Conservation (phyloP, 805 yeast species). For the Maudiozyma barnettii region DNA sequence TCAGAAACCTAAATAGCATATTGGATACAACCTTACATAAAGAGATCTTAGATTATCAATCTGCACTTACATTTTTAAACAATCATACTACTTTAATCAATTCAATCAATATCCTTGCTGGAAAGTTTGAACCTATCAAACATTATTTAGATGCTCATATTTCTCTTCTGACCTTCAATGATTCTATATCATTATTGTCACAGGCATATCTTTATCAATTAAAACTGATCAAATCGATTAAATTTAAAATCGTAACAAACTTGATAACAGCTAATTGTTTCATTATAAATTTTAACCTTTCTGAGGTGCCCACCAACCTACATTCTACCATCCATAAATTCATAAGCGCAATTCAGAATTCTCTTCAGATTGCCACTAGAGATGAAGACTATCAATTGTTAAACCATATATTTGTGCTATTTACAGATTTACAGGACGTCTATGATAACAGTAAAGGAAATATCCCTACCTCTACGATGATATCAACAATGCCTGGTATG, state of each 20-base stretch:
- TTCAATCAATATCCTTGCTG: neutral
- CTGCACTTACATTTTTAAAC: neutral
- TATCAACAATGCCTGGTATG: neutral
- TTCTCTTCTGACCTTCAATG: neutral
- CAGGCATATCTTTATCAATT: constrained; percentile 10
- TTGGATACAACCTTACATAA: neutral
- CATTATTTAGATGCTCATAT: neutral
- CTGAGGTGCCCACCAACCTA: constrained; percentile 10
- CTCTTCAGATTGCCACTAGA: neutral
- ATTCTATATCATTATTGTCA: neutral
- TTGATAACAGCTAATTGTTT: constrained; percentile 60
- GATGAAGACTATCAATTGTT: neutral
- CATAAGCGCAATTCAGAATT: neutral
- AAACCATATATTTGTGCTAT: neutral
- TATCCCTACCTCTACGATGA: neutral
- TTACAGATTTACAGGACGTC: neutral
- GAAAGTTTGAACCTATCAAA: neutral
- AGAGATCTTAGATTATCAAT: neutral
- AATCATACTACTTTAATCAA: neutral
- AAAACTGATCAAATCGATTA: constrained; percentile 9
- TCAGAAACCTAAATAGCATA: no score
- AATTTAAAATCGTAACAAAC: constrained; percentile 43
- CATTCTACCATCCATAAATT: neutral
- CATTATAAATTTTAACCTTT: constrained; percentile 51
- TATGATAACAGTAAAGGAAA: neutral